A percentile compares a stretch with the other conserved stretches of the same genome.
Evolutionary conservation across 2,329 filamentous ascomycete genomes (phyloP).

Genomic region (Monilinia fructigena): DNA sequence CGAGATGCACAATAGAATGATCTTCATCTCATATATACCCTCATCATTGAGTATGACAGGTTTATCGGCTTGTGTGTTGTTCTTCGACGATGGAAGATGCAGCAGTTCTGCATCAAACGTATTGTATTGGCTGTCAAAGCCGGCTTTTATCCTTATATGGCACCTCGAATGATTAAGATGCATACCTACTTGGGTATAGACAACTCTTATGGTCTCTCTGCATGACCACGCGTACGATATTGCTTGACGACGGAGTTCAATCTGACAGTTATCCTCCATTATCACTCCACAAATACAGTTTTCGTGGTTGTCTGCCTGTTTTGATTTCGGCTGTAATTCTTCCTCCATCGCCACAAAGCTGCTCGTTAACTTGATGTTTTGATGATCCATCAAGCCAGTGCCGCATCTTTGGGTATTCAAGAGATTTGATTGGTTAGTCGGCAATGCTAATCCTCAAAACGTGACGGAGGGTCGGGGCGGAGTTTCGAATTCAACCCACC

Average conservation of each 20-base stretch:
- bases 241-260: not conserved
- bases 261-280: not conserved
- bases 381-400: not conserved
- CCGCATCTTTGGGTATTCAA: not conserved
- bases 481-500: not conserved
- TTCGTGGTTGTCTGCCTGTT: not conserved
- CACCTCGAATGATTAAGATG: not conserved
- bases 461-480: conserved; percentile 2
- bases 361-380: not conserved
- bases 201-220: not conserved
- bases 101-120: not conserved
- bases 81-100: not conserved
- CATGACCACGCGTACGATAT: not conserved
- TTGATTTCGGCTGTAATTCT: not conserved
- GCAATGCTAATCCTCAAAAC: not conserved
- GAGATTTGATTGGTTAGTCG: not conserved
- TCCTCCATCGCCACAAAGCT: not conserved
- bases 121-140: not conserved
- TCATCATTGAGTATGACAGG: too few species aligned
- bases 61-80: not conserved
- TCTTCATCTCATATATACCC: not conserved
- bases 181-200: not conserved
- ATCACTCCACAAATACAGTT: conserved; percentile 6
- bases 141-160: not conserved
- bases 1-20: not conserved